A percentile compares a stretch with the other conserved stretches of the same genome.
Conservation (phyloP, 441 rosid genomes). For the Aquilaria agallochum region DNA sequence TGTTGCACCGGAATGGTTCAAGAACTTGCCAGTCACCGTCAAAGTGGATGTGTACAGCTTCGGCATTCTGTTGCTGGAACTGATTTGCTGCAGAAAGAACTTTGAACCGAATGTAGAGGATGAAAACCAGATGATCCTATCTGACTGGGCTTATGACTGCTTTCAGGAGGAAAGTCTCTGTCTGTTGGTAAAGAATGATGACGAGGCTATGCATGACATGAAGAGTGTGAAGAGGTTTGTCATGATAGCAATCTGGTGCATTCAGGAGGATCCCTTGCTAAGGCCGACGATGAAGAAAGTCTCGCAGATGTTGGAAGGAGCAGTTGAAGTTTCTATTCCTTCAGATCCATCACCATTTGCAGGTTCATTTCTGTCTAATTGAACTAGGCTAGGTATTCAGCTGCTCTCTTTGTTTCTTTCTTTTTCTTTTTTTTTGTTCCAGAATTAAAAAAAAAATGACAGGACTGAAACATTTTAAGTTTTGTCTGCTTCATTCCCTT, state of each 20-base stretch:
- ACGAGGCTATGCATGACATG: constrained; percentile 32
- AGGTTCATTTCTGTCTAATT: no score
- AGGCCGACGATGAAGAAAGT: constrained; percentile 20
- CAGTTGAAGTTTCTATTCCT: constrained; percentile 22
- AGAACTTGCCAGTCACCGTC: constrained; percentile 33
- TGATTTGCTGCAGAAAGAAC: constrained; percentile 40
- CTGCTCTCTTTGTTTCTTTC: no score
- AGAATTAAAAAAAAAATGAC: no score
- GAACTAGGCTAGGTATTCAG: no score
- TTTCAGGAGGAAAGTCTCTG: constrained; percentile 16
- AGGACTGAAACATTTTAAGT: no score
- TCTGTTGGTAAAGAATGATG: constrained; percentile 28
- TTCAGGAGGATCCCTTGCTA: constrained; percentile 34
- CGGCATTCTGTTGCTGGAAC: constrained; percentile 41
- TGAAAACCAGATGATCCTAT: constrained; percentile 25
- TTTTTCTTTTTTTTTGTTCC: no score
- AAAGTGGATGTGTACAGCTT: constrained; percentile 53
- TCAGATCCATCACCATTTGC: constrained; percentile 14
- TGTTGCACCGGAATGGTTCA: constrained; percentile 40
- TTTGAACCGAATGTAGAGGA: constrained; percentile 12
- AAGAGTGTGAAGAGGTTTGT: constrained; percentile 28
- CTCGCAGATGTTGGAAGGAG: constrained; percentile 32
- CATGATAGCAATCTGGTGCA: constrained; percentile 48
- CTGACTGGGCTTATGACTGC: constrained; percentile 45
- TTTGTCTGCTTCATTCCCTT: no score